These are phyloP conservation scores for Rasamsonia emersonii DNA, from an alignment of 2,329 filamentous ascomycete genomes.

Conservation along the genomic window DNA sequence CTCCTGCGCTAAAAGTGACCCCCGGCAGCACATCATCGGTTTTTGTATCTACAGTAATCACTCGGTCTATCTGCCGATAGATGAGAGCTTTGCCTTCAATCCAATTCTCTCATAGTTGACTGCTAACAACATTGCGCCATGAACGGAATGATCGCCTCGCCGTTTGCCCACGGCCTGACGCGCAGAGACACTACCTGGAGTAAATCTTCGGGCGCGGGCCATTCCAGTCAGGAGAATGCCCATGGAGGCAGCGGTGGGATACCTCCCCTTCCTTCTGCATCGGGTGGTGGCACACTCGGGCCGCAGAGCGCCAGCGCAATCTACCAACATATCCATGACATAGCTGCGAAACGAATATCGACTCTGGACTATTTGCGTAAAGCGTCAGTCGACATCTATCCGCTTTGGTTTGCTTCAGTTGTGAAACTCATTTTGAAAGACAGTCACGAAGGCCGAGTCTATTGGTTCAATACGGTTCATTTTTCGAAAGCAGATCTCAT, in stretches of 20 bases:
- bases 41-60: too few relatives aligned
- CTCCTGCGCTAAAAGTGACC: too few relatives aligned
- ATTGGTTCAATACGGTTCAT: slow-evolving; percentile 97
- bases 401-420: slow-evolving; percentile 6
- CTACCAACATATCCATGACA: slow-evolving; percentile 68
- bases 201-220: slow-evolving; percentile 21
- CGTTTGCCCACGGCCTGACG: slow-evolving; percentile 24
- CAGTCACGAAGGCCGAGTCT: slow-evolving; percentile 87
- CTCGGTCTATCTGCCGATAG: too few relatives aligned
- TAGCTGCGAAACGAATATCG: slow-evolving; percentile 84
- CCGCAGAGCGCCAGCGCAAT: slow-evolving; percentile 47
- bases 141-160: slow-evolving; percentile 28
- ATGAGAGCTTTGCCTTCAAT: too few relatives aligned
- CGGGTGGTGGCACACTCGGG: slow-evolving; percentile 26
- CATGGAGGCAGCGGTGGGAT: slow-evolving; percentile 10
- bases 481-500: slow-evolving; percentile 75
- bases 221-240: slow-evolving; percentile 15
- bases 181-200: slow-evolving; percentile 23
- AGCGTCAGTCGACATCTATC: slow-evolving; percentile 52
- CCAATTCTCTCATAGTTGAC: too few relatives aligned
- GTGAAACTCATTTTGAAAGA: slow-evolving; percentile 5
- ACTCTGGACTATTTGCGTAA: slow-evolving; percentile 89
- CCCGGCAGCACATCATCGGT: too few relatives aligned
- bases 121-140: too few relatives aligned
- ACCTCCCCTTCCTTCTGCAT: slow-evolving; percentile 21